Percentiles rank a stretch among this genome's conserved stretches.
Evolutionary conservation across 2,329 filamentous ascomycete genomes (phyloP).

Genomic region (Ophiostoma montium): DNA sequence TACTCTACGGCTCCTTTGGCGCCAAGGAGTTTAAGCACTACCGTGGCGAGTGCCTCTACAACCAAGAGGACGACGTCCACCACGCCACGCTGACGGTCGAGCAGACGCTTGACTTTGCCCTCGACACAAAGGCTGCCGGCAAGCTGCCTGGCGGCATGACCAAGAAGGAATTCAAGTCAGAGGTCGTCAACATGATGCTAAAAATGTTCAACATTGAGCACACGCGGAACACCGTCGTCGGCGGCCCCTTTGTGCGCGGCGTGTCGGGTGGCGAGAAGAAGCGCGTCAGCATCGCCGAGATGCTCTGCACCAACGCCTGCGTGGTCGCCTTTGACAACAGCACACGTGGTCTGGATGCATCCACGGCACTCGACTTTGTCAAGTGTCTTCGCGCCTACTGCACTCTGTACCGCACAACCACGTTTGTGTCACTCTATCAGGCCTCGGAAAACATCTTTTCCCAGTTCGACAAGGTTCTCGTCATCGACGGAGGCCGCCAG

Average conservation of each 20-base stretch:
- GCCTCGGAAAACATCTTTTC: conserved; percentile 70
- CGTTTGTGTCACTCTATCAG: conserved; percentile 77
- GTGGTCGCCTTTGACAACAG: conserved; percentile 61
- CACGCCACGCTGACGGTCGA: conserved; percentile 75
- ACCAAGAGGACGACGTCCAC: conserved; percentile 75
- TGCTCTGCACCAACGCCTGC: conserved; percentile 61
- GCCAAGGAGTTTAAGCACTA: conserved; percentile 59
- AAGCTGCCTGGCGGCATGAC: conserved; percentile 63
- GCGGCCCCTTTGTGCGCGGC: conserved; percentile 67
- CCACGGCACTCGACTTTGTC: conserved; percentile 39
- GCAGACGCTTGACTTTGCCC: conserved; percentile 72
- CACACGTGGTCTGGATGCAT: conserved; percentile 42
- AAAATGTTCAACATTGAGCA: conserved; percentile 94
- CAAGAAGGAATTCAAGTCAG: conserved; percentile 55
- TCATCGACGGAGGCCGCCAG: conserved; percentile 62
- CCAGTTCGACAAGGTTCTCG: conserved; percentile 72
- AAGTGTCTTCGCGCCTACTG: conserved; percentile 63
- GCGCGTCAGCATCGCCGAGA: conserved; percentile 70
- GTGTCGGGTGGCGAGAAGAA: conserved; percentile 69
- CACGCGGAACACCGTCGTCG: conserved; percentile 71
- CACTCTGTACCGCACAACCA: conserved; percentile 70
- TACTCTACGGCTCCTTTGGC: conserved; percentile 62
- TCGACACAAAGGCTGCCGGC: conserved; percentile 72
- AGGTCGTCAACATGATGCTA: conserved; percentile 58
- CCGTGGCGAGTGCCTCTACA: conserved; percentile 73